phyloP scores from a whole-genome alignment of 2,329 filamentous ascomycete species.

The Colletotrichum camelliae region DNA sequence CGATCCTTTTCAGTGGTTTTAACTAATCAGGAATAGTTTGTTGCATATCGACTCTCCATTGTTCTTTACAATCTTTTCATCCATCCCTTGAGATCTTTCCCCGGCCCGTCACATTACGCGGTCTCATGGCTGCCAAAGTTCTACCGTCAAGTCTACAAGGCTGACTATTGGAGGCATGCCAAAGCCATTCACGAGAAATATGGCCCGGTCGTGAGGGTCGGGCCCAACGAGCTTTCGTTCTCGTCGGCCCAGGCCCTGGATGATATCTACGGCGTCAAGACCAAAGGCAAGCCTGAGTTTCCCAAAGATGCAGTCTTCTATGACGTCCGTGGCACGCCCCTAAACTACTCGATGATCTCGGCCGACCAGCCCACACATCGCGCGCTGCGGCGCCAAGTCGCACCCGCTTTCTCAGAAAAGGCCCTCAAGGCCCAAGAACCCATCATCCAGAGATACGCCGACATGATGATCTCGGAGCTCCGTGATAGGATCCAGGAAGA shows the following conservation, averaged over 20 bases:
- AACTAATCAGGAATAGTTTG: background rate
- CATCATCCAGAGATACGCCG: conserved; percentile 28
- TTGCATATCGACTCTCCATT: background rate
- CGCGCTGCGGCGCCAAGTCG: conserved; percentile 24
- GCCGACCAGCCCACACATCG: conserved; percentile 20
- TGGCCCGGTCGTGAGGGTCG: background rate
- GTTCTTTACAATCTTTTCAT: background rate
- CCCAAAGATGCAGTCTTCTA: background rate
- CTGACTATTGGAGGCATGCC: background rate
- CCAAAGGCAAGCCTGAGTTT: background rate
- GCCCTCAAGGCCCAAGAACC: conserved; percentile 33
- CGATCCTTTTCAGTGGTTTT: background rate
- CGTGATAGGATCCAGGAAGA: conserved; percentile 4
- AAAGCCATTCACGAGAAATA: background rate
- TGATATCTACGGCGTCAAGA: background rate
- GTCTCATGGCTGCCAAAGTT: background rate
- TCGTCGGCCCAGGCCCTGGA: background rate
- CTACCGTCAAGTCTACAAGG: background rate
- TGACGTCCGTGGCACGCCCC: background rate
- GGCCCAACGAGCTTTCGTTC: background rate
- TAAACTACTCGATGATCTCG: conserved; percentile 9
- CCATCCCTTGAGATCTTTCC: background rate
- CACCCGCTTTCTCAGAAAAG: conserved; percentile 31
- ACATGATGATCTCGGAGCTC: conserved; percentile 26
- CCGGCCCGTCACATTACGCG: background rate